Evolutionary conservation across 495 filamentous ascomycete genomes (phyloP).

Genomic region (Trypethelium eluteriae): DNA sequence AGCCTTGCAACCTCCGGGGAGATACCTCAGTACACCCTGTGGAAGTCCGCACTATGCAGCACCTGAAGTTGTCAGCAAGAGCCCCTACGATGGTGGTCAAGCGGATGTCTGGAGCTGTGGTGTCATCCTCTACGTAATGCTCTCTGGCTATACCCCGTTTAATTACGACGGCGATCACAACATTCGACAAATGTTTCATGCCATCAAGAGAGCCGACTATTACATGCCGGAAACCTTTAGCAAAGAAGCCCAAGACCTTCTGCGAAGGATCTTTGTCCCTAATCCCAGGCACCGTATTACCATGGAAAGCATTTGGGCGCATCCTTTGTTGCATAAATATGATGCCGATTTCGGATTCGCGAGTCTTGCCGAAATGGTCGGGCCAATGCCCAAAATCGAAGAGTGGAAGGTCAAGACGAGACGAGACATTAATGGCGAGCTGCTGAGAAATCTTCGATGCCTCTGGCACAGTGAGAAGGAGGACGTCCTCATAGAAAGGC

Average conservation of each 20-base stretch:
- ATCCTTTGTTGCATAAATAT: conserved; percentile 75
- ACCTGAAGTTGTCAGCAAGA: conserved; percentile 71
- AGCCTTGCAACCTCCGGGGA: conserved; percentile 70
- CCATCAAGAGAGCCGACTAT: conserved; percentile 65
- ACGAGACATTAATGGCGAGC: conserved; percentile 64
- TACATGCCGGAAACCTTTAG: conserved; percentile 60
- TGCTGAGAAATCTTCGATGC: conserved; percentile 74
- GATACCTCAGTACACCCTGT: conserved; percentile 77
- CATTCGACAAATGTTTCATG: conserved; percentile 53
- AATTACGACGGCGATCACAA: conserved; percentile 46
- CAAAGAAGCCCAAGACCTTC: conserved; percentile 67
- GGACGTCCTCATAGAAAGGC: conserved; percentile 55
- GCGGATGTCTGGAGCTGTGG: conserved; percentile 95
- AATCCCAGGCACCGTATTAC: conserved; percentile 68
- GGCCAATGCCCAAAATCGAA: conserved; percentile 44
- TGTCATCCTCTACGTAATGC: conserved; percentile 76
- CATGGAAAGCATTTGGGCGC: conserved; percentile 71
- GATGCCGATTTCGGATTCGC: conserved; percentile 37
- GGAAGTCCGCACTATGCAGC: conserved; percentile 95
- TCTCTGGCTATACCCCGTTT: conserved; percentile 76
- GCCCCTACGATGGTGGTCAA: conserved; percentile 68
- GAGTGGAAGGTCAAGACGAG: conserved; percentile 47
- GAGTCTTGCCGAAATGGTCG: conserved; percentile 39
- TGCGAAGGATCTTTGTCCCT: conserved; percentile 62
- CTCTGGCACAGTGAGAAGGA: conserved; percentile 79